Base-by-base conservation (phyloP, 352 stramenopile species). In the Phytophthora chlamydospora region DNA sequence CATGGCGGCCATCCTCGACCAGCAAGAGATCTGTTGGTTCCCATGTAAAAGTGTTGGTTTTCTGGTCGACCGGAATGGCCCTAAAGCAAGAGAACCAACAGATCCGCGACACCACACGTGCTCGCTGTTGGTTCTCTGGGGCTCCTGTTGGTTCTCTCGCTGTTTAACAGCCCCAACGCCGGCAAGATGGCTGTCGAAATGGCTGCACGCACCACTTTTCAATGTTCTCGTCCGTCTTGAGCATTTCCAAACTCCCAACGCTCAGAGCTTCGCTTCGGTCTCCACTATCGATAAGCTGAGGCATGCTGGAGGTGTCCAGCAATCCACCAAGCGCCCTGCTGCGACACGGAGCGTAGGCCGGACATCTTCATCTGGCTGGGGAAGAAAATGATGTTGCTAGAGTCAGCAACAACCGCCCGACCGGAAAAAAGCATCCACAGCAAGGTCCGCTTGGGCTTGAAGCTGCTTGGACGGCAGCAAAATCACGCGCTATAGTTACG, bases 61-160 rank as follows among this genome's bases (percentile, higher is more conserved):
- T 29, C 24, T 29, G 24, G 24, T 3, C 21, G 21, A 24, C 21
- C 21, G 21, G 51, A 59, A 60, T 65, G 42, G 31, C 4, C 43
- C 55, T 36, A 16, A 21, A 46, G 42, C 49, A 52, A 70, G 41
- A 70, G 49, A 70, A 70, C 55, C 46, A 70, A 64, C 61, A 64
- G 35, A 57, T 59, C 35, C 52, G 36, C n/a, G 9, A 11, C 21
- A 4, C 13, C 33, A 24, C n/a, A n/a, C n/a, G n/a, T n/a, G 21
- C 21, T 24, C 14, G 11, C 44, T 66, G 57, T 53, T 66, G 62
- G 33, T 70, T 70, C 57, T 70, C 55, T 70, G 51, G 44, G 46
- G 32, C 38, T 9, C 13, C 50, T 66, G 62, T 71, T 71, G 56
- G 50, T 67, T 66, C 54, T 67, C 57, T 58, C 54, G 48, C 47